Evolutionary conservation across 495 filamentous ascomycete genomes (phyloP).

Genomic region (Neurospora sp.): DNA sequence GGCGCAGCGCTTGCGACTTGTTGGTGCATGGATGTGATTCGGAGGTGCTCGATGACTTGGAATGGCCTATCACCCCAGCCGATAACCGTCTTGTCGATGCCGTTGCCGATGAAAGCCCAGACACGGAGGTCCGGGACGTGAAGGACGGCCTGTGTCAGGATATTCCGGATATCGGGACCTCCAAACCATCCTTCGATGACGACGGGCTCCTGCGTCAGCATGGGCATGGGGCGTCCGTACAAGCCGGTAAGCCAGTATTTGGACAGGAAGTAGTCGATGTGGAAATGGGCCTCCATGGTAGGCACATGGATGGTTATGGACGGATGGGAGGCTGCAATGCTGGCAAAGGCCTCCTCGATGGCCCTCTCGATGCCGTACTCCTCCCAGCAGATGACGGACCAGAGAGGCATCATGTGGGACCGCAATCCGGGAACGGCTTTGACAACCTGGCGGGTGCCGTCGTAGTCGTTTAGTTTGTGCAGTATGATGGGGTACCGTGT

Average conservation of each 20-base stretch:
- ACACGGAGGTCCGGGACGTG: neutral
- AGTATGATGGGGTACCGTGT: neutral
- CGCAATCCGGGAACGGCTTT: neutral
- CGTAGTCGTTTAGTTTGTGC: neutral
- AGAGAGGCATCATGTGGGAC: neutral
- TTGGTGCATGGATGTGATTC: neutral
- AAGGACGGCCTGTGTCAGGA: neutral
- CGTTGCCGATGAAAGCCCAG: neutral
- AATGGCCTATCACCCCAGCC: neutral
- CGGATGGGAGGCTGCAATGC: neutral
- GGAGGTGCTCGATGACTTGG: neutral
- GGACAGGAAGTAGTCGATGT: neutral
- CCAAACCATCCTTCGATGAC: neutral
- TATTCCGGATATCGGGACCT: neutral
- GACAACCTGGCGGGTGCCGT: neutral
- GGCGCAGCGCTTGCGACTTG: neutral
- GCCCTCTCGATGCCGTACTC: neutral
- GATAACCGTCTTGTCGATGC: neutral
- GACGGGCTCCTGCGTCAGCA: neutral
- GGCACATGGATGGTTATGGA: neutral
- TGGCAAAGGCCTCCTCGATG: neutral
- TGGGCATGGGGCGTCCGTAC: neutral
- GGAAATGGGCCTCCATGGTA: neutral
- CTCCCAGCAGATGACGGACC: neutral
- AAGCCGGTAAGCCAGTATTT: neutral